phyloP scores from a whole-genome alignment of 2,329 filamentous ascomycete species.

The Diaporthe citri region DNA sequence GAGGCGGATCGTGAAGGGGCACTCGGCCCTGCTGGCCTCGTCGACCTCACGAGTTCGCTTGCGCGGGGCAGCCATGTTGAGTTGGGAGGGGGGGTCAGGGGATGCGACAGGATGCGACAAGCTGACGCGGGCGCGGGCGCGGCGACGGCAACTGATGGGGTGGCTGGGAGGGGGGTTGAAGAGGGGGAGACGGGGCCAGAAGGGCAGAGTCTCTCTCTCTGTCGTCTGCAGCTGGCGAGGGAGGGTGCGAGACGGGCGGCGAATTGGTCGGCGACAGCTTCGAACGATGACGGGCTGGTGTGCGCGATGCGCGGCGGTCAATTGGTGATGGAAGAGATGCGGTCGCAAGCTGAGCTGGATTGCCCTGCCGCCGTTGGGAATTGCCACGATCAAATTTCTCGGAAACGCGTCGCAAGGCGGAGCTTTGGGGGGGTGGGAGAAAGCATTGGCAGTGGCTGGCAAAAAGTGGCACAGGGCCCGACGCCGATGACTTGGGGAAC shows the following conservation, averaged over 20 bases:
- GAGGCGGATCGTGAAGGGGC: slow-evolving; percentile 63
- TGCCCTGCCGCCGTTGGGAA: slow-evolving; percentile 34
- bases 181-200: slow-evolving; percentile 7
- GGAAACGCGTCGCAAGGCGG: slow-evolving; percentile 35
- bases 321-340: slow-evolving; percentile 36
- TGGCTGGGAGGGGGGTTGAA: slow-evolving; percentile 26
- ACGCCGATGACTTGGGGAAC: slow-evolving; percentile 30
- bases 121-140: slow-evolving; percentile 17
- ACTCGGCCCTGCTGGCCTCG: slow-evolving; percentile 67
- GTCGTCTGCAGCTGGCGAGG: slow-evolving; percentile 16
- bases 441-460: slow-evolving; percentile 33
- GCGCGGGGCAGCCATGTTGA: slow-evolving; percentile 55
- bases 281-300: slow-evolving; percentile 12
- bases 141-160: slow-evolving; percentile 17
- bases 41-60: slow-evolving; percentile 65
- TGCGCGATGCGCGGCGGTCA: slow-evolving; percentile 33
- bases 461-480: slow-evolving; percentile 31
- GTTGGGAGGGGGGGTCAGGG: slow-evolving; percentile 39
- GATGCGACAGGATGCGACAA: background rate
- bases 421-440: slow-evolving; percentile 33
- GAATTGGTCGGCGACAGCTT: slow-evolving; percentile 32
- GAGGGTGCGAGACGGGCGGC: slow-evolving; percentile 15
- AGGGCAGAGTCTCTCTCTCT: background rate
- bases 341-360: slow-evolving; percentile 31
- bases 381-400: slow-evolving; percentile 35